Percentiles rank a stretch among this genome's conserved stretches.
Conservation (phyloP, 2,329 filamentous ascomycete species). For the Pyrenochaeta sp. region DNA sequence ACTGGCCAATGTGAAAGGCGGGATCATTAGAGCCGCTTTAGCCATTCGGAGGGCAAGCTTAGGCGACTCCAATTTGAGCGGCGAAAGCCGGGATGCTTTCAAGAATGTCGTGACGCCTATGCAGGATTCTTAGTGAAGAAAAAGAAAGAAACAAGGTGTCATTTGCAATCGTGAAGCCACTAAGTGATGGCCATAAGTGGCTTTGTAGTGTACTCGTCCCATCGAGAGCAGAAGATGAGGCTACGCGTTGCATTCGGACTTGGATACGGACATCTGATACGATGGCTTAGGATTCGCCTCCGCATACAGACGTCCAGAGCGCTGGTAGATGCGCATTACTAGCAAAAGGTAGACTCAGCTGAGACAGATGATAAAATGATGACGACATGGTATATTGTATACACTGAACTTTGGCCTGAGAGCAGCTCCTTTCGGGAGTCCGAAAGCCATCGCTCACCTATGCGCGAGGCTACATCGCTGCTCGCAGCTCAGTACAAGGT, state of each 20-base stretch:
- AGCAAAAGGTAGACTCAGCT: neutral
- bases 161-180: neutral
- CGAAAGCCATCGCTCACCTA: neutral
- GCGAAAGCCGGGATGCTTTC: constrained; percentile 4
- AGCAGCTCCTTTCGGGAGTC: neutral
- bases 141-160: neutral
- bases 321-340: neutral
- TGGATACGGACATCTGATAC: neutral
- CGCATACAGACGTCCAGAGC: constrained; percentile 1
- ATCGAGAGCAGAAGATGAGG: neutral
- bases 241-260: constrained; percentile 3
- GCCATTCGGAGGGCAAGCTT: constrained; percentile 13
- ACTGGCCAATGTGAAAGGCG: neutral
- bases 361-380: neutral
- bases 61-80: constrained; percentile 12
- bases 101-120: neutral
- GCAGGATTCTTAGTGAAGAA: neutral
- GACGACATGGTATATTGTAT: neutral
- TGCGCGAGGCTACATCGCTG: neutral
- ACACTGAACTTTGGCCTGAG: neutral
- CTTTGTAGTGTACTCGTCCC: neutral
- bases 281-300: constrained; percentile 2
- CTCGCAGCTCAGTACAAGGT: neutral
- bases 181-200: neutral
- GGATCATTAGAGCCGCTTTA: constrained; percentile 9